Percentiles rank a stretch among this genome's conserved stretches.
Conservation (phyloP, 177 flowering plant species). For the Tripterygium wilfordii region DNA sequence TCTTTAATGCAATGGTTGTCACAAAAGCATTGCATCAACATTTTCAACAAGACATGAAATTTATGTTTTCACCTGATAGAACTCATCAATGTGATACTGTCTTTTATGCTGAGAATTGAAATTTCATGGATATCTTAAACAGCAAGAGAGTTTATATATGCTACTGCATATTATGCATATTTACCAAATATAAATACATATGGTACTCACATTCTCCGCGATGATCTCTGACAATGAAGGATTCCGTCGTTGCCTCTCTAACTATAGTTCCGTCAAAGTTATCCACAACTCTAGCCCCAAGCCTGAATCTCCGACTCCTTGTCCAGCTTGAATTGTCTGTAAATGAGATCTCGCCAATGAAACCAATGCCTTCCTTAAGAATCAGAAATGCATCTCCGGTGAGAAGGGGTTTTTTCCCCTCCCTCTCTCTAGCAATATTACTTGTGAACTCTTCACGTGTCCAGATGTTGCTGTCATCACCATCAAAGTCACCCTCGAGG, state of each 20-base stretch:
- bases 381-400: slow-evolving; percentile 51
- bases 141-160: no score
- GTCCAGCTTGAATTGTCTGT: slow-evolving; percentile 99
- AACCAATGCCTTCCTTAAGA: slow-evolving; percentile 61
- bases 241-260: slow-evolving; percentile 78
- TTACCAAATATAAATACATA: no score
- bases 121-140: no score
- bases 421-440: slow-evolving; percentile 78
- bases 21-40: no score
- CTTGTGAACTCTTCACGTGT: slow-evolving; percentile 63
- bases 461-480: slow-evolving; percentile 65
- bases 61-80: no score
- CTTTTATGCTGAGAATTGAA: no score
- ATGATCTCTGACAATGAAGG: slow-evolving; percentile 94
- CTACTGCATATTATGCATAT: no score
- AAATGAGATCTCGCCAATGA: slow-evolving; percentile 62
- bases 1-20: no score
- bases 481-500: slow-evolving; percentile 94
- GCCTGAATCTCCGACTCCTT: slow-evolving; percentile 84
- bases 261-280: slow-evolving; percentile 44
- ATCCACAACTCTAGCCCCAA: slow-evolving; percentile 74
- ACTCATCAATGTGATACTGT: no score
- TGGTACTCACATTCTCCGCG: slow-evolving; percentile 93
- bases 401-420: slow-evolving; percentile 82
- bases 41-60: no score